A percentile compares a stretch with the other conserved stretches of the same genome.
Evolutionary conservation across 257 asterid species (phyloP).

Genomic region (Nyctanthes arbortristis): DNA sequence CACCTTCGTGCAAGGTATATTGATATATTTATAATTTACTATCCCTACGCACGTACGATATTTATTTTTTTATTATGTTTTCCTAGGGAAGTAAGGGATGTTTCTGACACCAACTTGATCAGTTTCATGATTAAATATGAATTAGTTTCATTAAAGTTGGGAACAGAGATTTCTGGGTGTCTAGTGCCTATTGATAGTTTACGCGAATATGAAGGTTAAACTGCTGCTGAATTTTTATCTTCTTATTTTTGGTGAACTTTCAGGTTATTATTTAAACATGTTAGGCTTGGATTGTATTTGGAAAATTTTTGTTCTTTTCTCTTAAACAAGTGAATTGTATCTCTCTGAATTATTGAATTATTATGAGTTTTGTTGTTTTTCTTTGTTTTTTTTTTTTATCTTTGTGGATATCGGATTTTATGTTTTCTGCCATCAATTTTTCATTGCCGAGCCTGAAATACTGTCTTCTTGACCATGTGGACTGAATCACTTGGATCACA

Average conservation of each 20-base stretch:
- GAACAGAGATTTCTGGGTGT: neutral
- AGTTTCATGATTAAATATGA: conserved; percentile 1
- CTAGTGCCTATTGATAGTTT: too few species aligned
- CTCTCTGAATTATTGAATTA: conserved; percentile 3
- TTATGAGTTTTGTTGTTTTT: neutral
- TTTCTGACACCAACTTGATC: neutral
- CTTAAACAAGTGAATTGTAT: neutral
- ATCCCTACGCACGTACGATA: conserved; percentile 10
- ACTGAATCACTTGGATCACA: neutral
- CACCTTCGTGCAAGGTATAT: conserved; percentile 68
- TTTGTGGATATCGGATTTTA: conserved; percentile 5
- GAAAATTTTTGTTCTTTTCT: neutral
- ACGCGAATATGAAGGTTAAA: too few species aligned
- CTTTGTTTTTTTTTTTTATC: neutral
- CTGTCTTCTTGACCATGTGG: neutral
- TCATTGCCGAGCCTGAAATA: neutral
- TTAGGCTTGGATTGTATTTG: neutral
- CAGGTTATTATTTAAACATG: neutral
- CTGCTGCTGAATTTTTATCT: too few species aligned
- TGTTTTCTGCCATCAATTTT: conserved; percentile 12
- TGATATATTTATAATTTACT: neutral
- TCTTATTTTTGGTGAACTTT: too few species aligned
- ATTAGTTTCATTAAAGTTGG: conserved; percentile 12
- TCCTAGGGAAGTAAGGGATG: too few species aligned
- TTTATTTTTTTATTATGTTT: neutral